phyloP scores from a whole-genome alignment of 805 yeast species.

The Sungouiella blattae region DNA sequence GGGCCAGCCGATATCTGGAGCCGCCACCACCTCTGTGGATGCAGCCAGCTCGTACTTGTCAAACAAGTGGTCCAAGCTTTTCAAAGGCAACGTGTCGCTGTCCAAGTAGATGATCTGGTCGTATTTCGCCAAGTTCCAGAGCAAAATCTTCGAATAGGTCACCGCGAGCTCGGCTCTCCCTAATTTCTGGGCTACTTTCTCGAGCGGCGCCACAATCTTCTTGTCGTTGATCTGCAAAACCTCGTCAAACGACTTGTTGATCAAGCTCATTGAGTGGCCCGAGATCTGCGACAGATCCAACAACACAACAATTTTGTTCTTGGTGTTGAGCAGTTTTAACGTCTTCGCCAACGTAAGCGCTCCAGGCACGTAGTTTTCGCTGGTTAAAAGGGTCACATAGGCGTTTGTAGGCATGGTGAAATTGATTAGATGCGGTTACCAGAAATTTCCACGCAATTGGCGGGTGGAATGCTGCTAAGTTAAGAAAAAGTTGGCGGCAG shows the following conservation, averaged over 20 bases:
- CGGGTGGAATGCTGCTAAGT: too few relatives aligned
- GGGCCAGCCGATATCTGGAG: slow-evolving; percentile 19
- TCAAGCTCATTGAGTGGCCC: slow-evolving; percentile 23
- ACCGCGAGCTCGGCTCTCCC: slow-evolving; percentile 16
- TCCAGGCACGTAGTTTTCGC: slow-evolving; percentile 51
- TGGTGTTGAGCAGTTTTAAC: slow-evolving; percentile 11
- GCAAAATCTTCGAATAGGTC: slow-evolving; percentile 17
- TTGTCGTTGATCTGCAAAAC: slow-evolving; percentile 28
- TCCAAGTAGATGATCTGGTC: slow-evolving; percentile 17
- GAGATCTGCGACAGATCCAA: slow-evolving; percentile 29
- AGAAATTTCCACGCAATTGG: too few relatives aligned
- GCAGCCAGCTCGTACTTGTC: slow-evolving; percentile 22
- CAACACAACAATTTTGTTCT: slow-evolving; percentile 22
- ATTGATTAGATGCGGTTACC: too few relatives aligned
- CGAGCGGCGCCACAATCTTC: slow-evolving; percentile 21
- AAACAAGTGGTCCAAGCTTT: slow-evolving; percentile 16
- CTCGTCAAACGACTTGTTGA: slow-evolving; percentile 8
- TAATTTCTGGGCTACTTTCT: slow-evolving; percentile 27
- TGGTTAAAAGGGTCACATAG: slow-evolving; percentile 30
- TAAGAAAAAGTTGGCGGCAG: too few relatives aligned
- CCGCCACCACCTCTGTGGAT: slow-evolving; percentile 13
- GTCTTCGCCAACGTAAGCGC: slow-evolving; percentile 47
- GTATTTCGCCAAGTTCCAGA: slow-evolving; percentile 15
- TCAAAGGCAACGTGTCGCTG: slow-evolving; percentile 15
- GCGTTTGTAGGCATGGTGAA: slow-evolving; percentile 10